Evolutionary conservation across 495 filamentous ascomycete species (phyloP).

Genomic region (Thozetella sp.): DNA sequence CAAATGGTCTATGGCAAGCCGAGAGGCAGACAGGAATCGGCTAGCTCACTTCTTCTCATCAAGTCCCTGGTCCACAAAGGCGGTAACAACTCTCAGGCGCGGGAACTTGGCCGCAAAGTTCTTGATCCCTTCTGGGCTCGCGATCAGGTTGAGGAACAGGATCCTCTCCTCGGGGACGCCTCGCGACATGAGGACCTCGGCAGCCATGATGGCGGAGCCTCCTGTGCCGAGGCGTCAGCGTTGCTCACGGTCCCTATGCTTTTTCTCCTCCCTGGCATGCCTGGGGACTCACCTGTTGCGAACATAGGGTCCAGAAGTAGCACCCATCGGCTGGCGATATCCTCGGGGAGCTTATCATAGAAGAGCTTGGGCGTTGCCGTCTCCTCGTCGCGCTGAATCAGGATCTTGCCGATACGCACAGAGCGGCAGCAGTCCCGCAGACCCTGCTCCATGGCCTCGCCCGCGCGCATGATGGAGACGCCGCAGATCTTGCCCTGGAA

Average conservation of each 20-base stretch:
- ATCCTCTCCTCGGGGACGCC: conserved; percentile 96
- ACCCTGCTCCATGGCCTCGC: conserved; percentile 98
- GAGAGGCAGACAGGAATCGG: not conserved
- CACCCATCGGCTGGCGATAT: conserved; percentile 91
- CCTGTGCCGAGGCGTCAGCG: conserved; percentile 50
- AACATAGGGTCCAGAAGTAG: conserved; percentile 98
- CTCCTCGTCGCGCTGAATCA: conserved; percentile 97
- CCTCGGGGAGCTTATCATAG: conserved; percentile 94
- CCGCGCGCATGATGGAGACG: conserved; percentile 97
- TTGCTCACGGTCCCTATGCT: not conserved
- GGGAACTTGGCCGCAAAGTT: conserved; percentile 91
- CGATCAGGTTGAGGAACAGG: conserved; percentile 93
- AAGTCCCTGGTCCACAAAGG: conserved; percentile 90
- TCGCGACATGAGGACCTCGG: conserved; percentile 83
- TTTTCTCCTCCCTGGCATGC: not conserved
- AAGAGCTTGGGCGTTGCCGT: conserved; percentile 89
- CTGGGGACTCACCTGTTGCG: conserved; percentile 73
- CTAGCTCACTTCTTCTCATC: conserved; percentile 90
- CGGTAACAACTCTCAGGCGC: conserved; percentile 91
- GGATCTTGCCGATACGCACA: conserved; percentile 95
- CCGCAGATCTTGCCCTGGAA: conserved; percentile 99
- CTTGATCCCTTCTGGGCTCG: conserved; percentile 87
- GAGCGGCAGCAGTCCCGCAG: conserved; percentile 94
- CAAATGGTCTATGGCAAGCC: not conserved
- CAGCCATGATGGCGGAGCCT: conserved; percentile 94